These are phyloP conservation scores for Trichodelitschia bisporula DNA, from an alignment of 495 filamentous ascomycete species.

Conservation along the genomic window DNA sequence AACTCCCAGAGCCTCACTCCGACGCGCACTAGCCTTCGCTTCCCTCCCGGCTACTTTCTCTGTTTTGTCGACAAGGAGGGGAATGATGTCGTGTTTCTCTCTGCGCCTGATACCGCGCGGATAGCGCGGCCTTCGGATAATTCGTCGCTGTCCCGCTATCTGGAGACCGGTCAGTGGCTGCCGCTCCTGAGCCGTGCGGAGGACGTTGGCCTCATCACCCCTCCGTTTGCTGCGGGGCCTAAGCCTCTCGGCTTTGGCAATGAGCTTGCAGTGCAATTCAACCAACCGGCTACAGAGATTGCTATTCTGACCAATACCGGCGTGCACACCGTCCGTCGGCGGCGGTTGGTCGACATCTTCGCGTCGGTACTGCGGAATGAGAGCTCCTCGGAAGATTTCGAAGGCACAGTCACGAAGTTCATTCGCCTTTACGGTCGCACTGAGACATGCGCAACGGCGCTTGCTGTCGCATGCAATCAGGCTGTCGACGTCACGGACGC, in stretches of 20 bases:
- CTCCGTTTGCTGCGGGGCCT: constrained; percentile 37
- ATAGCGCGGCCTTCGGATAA: constrained; percentile 32
- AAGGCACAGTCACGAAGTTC: constrained; percentile 52
- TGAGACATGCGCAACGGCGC: constrained; percentile 68
- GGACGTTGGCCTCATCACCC: constrained; percentile 50
- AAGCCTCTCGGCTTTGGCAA: constrained; percentile 75
- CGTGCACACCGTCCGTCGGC: constrained; percentile 57
- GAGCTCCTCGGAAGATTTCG: constrained; percentile 33
- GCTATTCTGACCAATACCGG: constrained; percentile 80
- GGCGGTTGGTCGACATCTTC: constrained; percentile 81
- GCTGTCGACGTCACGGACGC: constrained; percentile 41
- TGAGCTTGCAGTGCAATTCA: constrained; percentile 83
- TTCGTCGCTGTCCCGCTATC: constrained; percentile 14
- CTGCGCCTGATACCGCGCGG: constrained; percentile 63
- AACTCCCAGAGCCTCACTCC: constrained; percentile 8
- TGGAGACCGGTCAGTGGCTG: constrained; percentile 55
- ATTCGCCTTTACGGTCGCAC: constrained; percentile 58
- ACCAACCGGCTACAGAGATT: constrained; percentile 52
- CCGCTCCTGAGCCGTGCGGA: constrained; percentile 43
- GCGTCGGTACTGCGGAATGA: constrained; percentile 48
- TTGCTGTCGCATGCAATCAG: constrained; percentile 92
- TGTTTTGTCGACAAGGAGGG: constrained; percentile 39
- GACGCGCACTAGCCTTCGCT: constrained; percentile 22
- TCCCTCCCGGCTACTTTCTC: constrained; percentile 76
- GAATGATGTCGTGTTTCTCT: constrained; percentile 51